Evolutionary conservation across 768 basidiomycete species (phyloP).

Genomic region (Panus rudis): DNA sequence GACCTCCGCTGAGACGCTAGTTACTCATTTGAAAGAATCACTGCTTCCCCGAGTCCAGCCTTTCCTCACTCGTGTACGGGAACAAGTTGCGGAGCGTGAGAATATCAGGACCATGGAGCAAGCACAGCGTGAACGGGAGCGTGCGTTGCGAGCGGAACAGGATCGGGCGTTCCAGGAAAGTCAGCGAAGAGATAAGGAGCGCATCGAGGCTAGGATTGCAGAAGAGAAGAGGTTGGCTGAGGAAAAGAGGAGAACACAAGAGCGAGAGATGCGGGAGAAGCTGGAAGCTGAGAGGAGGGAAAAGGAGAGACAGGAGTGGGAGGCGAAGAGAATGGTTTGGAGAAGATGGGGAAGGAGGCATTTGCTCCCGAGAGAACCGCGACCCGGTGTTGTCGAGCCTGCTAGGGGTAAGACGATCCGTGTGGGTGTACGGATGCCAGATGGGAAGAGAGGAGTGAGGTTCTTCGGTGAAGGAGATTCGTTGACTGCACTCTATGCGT

Average conservation of each 20-base stretch:
- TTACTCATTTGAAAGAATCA: slow-evolving; percentile 58
- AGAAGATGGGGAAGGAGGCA: slow-evolving; percentile 50
- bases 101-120: slow-evolving; percentile 32
- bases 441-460: slow-evolving; percentile 46
- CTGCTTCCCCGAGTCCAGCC: slow-evolving; percentile 78
- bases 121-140: slow-evolving; percentile 37
- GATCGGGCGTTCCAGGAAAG: slow-evolving; percentile 71
- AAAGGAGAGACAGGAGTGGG: slow-evolving; percentile 26
- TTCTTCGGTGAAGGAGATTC: slow-evolving; percentile 43
- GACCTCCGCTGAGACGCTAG: slow-evolving; percentile 59
- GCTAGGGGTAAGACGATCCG: slow-evolving; percentile 36
- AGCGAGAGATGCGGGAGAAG: slow-evolving; percentile 16
- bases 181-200: slow-evolving; percentile 58
- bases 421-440: slow-evolving; percentile 50
- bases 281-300: slow-evolving; percentile 26
- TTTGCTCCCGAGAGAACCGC: slow-evolving; percentile 34
- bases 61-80: slow-evolving; percentile 58
- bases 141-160: slow-evolving; percentile 70
- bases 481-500: slow-evolving; percentile 63
- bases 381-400: slow-evolving; percentile 16
- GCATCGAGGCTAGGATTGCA: slow-evolving; percentile 49
- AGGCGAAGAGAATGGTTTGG: slow-evolving; percentile 37
- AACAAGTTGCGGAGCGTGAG: slow-evolving; percentile 41
- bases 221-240: slow-evolving; percentile 36
- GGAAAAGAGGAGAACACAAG: slow-evolving; percentile 24